Evolutionary conservation across 2,329 filamentous ascomycete species (phyloP).

Genomic region (Mycosphaerella sp.): DNA sequence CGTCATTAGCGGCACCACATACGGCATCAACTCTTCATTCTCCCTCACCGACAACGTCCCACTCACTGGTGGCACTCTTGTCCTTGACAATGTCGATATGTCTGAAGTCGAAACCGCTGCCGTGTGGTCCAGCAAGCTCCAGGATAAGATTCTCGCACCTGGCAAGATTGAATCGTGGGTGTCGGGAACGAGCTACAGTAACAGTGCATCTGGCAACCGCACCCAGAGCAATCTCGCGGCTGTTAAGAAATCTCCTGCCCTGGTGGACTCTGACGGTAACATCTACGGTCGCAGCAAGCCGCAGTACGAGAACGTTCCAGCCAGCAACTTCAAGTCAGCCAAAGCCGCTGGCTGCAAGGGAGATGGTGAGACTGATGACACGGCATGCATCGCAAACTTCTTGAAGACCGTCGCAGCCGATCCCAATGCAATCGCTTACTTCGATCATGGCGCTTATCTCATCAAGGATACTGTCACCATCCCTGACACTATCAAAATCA

Average conservation of each 20-base stretch:
- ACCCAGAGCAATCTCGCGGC: conserved; percentile 10
- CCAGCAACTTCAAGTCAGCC: conserved; percentile 71
- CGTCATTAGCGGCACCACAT: conserved; percentile 65
- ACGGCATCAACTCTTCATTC: conserved; percentile 71
- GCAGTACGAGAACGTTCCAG: conserved; percentile 66
- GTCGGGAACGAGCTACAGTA: conserved; percentile 68
- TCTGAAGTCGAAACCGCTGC: conserved; percentile 57
- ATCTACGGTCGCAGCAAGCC: conserved; percentile 83
- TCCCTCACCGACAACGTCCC: conserved; percentile 56
- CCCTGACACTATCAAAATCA: conserved; percentile 63
- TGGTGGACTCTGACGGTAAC: conserved; percentile 59
- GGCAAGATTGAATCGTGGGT: conserved; percentile 66
- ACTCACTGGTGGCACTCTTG: conserved; percentile 69
- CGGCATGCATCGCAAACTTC: conserved; percentile 70
- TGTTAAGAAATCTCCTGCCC: conserved; percentile 46
- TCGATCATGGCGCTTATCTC: conserved; percentile 58
- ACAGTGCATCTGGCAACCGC: conserved; percentile 37
- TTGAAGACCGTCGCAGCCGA: conserved; percentile 57
- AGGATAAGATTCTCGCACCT: conserved; percentile 60
- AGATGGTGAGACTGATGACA: conserved; percentile 83
- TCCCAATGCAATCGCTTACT: conserved; percentile 54
- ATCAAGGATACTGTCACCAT: conserved; percentile 55
- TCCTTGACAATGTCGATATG: conserved; percentile 89
- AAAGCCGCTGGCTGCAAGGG: conserved; percentile 76
- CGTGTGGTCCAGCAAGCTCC: conserved; percentile 50